Conservation (phyloP, 2,329 filamentous ascomycete species). For the Biscogniauxia marginata region DNA sequence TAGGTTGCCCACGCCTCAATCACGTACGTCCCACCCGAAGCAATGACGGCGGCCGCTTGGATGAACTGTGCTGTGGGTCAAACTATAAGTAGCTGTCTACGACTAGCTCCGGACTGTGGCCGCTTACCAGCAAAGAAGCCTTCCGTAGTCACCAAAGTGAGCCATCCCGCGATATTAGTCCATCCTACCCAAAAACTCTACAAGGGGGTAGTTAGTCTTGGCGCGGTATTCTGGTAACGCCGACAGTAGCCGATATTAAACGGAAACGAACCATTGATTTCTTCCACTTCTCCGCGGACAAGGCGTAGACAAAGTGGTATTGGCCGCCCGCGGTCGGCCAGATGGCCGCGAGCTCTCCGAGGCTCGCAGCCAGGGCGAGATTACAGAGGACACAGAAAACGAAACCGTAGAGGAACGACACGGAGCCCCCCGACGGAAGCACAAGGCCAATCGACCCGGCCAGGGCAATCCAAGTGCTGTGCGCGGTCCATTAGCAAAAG, state of each 20-base stretch:
- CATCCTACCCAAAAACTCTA: conserved; percentile 45
- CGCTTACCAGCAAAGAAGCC: conserved; percentile 41
- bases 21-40: conserved; percentile 37
- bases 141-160: conserved; percentile 43
- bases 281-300: conserved; percentile 40
- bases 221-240: background rate
- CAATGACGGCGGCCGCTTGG: conserved; percentile 41
- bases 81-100: background rate
- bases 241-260: background rate
- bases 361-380: conserved; percentile 39
- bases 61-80: conserved; percentile 40
- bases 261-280: conserved; percentile 32
- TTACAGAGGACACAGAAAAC: conserved; percentile 46
- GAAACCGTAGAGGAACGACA: conserved; percentile 44
- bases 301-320: conserved; percentile 44
- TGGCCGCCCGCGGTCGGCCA: conserved; percentile 48
- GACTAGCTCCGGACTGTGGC: background rate
- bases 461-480: conserved; percentile 40
- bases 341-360: conserved; percentile 43
- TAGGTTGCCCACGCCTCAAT: conserved; percentile 41
- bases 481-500: background rate
- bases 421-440: conserved; percentile 41
- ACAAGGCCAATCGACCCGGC: conserved; percentile 43
- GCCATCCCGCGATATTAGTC: conserved; percentile 47
- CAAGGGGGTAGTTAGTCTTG: background rate